A percentile compares a stretch with the other conserved stretches of the same genome.
These are phyloP conservation scores for Venturia nashicola DNA, from an alignment of 2,329 filamentous ascomycete species.

Conservation along the genomic window DNA sequence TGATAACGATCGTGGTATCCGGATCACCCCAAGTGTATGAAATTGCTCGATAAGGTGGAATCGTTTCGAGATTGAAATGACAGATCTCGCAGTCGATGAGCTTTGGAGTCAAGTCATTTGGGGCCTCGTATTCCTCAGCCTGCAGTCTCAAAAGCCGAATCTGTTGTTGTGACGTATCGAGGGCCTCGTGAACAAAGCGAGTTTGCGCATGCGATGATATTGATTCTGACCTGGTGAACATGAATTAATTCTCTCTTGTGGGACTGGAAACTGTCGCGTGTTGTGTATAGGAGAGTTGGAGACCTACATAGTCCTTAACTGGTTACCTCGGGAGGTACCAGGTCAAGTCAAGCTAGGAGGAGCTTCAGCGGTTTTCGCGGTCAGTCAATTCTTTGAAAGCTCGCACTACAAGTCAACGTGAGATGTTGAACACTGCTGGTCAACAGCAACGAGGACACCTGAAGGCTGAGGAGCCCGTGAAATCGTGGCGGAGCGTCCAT, in stretches of 20 bases:
- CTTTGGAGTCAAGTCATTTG: background rate
- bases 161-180: background rate
- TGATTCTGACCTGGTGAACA: too few relatives aligned
- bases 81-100: background rate
- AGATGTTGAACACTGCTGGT: background rate
- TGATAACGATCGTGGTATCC: background rate
- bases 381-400: background rate
- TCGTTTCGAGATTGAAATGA: background rate
- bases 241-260: too few relatives aligned
- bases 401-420: background rate
- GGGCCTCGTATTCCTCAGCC: background rate
- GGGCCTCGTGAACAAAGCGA: background rate
- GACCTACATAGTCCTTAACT: too few relatives aligned
- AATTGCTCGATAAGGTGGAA: background rate
- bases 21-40: background rate
- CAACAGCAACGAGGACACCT: background rate
- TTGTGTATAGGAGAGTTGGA: too few relatives aligned
- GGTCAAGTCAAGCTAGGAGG: too few relatives aligned
- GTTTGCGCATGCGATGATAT: too few relatives aligned
- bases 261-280: too few relatives aligned
- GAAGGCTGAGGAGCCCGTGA: background rate
- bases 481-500: background rate
- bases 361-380: too few relatives aligned
- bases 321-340: too few relatives aligned
- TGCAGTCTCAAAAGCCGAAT: background rate